Percentiles rank a stretch among this genome's conserved stretches.
Evolutionary conservation across 2,329 filamentous ascomycete genomes (phyloP).

Genomic region (Trichoderma cornu-damae): DNA sequence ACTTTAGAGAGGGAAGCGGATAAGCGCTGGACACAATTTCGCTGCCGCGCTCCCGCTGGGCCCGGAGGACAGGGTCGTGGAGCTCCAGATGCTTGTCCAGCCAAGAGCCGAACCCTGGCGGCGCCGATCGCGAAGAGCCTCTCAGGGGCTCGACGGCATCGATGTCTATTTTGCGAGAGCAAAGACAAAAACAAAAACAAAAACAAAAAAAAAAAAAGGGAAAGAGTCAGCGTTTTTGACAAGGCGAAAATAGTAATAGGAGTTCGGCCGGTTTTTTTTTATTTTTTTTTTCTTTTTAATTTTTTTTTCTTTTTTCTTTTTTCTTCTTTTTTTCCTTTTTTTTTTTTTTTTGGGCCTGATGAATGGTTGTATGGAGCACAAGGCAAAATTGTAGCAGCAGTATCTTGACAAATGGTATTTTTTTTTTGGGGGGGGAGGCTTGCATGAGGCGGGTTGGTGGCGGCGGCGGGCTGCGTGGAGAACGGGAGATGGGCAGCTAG

Average conservation of each 20-base stretch:
- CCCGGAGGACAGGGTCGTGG: slow-evolving; percentile 45
- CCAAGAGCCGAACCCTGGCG: slow-evolving; percentile 47
- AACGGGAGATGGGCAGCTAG: slow-evolving; percentile 17
- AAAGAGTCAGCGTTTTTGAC: slow-evolving; percentile 9
- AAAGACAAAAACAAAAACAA: not conserved
- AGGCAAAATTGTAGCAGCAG: not conserved
- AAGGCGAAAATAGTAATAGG: slow-evolving; percentile 7
- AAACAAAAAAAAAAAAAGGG: not conserved
- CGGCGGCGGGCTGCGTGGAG: slow-evolving; percentile 17
- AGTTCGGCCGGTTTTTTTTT: not conserved
- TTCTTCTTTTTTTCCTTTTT: no score
- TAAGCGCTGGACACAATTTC: slow-evolving; percentile 1
- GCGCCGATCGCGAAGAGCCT: slow-evolving; percentile 32
- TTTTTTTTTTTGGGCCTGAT: slow-evolving; percentile 14
- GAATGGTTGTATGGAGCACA: slow-evolving; percentile 16
- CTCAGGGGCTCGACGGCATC: slow-evolving; percentile 32
- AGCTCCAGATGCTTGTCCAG: slow-evolving; percentile 47
- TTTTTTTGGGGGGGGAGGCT: no score
- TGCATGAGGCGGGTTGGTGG: slow-evolving; percentile 14
- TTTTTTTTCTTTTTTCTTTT: no score
- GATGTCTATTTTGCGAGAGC: slow-evolving; percentile 25
- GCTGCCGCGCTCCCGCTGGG: slow-evolving; percentile 9
- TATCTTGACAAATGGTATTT: slow-evolving; percentile 11
- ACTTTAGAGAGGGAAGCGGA: slow-evolving; percentile 42
- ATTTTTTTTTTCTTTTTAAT: no score